Conservation (phyloP, 164 flowering plant genomes). For the Aristolochia fimbriata region DNA sequence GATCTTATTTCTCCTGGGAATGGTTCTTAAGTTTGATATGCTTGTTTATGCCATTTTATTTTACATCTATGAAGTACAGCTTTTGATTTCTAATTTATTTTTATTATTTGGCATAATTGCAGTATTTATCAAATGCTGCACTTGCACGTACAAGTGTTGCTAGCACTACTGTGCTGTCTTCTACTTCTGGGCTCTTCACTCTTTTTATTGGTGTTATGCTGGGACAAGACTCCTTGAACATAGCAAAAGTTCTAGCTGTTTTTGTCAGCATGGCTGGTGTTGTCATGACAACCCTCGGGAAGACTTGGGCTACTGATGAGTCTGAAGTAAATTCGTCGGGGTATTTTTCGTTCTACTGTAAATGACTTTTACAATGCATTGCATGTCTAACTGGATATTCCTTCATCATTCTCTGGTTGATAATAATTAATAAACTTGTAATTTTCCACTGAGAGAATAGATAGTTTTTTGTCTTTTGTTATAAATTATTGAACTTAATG, state of each 20-base stretch:
- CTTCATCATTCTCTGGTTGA: no score
- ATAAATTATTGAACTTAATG: no score
- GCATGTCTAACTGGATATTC: neutral
- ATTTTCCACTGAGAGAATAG: no score
- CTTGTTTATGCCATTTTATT: no score
- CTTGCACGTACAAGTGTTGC: conserved; percentile 97
- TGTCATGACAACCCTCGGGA: conserved; percentile 92
- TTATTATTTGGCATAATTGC: conserved; percentile 11
- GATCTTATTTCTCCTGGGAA: no score
- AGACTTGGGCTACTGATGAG: conserved; percentile 98
- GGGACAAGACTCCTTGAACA: conserved; percentile 83
- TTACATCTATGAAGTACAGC: neutral
- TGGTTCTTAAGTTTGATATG: no score
- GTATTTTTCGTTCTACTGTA: conserved; percentile 28
- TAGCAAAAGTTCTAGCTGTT: conserved; percentile 79
- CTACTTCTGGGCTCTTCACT: conserved; percentile 96
- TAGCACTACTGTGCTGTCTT: conserved; percentile 89
- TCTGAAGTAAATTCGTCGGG: conserved; percentile 36
- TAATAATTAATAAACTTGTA: no score
- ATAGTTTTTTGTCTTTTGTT: no score
- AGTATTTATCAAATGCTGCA: conserved; percentile 98
- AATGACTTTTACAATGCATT: neutral
- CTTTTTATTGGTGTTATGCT: conserved; percentile 80
- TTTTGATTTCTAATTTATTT: neutral
- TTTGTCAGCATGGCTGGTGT: conserved; percentile 97